A percentile compares a stretch with the other conserved stretches of the same genome.
Evolutionary conservation across 768 basidiomycete genomes (phyloP).

Genomic region (Cyclocybe aegerita): DNA sequence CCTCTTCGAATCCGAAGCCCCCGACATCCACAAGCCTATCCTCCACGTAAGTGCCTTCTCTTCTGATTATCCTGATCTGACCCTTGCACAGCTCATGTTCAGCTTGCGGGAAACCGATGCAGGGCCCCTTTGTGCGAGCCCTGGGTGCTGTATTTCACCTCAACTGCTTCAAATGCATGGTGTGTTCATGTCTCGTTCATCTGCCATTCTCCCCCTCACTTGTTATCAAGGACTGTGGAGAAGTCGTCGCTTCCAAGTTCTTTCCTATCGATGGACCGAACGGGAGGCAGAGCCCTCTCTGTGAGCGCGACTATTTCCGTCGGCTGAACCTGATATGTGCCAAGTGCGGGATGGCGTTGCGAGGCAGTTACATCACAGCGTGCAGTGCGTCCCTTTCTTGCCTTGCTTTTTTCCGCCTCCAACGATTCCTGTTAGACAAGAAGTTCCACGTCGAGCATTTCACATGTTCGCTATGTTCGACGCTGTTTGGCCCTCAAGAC

Average conservation of each 20-base stretch:
- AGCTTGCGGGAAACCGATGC: slow-evolving; percentile 79
- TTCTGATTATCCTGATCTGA: slow-evolving; percentile 26
- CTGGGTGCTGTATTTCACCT: slow-evolving; percentile 92
- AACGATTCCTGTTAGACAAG: slow-evolving; percentile 59
- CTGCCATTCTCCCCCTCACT: slow-evolving; percentile 1
- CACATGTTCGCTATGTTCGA: slow-evolving; percentile 95
- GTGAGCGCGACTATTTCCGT: slow-evolving; percentile 97
- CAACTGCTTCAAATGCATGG: slow-evolving; percentile 98
- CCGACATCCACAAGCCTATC: slow-evolving; percentile 54
- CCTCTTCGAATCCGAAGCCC: slow-evolving; percentile 29
- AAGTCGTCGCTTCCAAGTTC: slow-evolving; percentile 97
- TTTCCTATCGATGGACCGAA: slow-evolving; percentile 96
- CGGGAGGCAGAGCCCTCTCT: slow-evolving; percentile 89
- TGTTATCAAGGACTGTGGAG: slow-evolving; percentile 83
- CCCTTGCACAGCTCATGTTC: slow-evolving; percentile 59
- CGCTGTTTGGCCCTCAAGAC: slow-evolving; percentile 95
- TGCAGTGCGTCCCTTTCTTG: slow-evolving; percentile 66
- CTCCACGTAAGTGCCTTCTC: slow-evolving; percentile 51
- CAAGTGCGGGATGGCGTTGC: slow-evolving; percentile 90
- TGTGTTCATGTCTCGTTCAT: slow-evolving; percentile 37
- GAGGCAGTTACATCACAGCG: slow-evolving; percentile 98
- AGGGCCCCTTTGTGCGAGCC: slow-evolving; percentile 95
- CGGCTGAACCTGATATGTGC: slow-evolving; percentile 95
- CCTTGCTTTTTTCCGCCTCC: slow-evolving; percentile 2
- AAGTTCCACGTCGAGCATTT: slow-evolving; percentile 99